Evolutionary conservation across 2,329 filamentous ascomycete genomes (phyloP).

Genomic region (Aureobasidium sp.): DNA sequence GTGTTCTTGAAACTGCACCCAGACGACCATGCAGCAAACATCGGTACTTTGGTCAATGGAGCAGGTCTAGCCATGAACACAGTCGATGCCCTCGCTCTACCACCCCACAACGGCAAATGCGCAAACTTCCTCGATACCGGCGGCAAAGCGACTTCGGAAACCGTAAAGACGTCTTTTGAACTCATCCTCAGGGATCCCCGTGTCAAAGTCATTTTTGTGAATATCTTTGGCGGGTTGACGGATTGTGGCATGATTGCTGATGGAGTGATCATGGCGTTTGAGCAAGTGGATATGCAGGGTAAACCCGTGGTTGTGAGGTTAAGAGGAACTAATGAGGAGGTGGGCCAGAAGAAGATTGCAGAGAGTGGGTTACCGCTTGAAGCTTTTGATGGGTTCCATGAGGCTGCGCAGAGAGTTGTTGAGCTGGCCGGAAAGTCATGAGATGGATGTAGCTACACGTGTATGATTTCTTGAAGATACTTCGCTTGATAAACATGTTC

Average conservation of each 20-base stretch:
- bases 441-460: not conserved
- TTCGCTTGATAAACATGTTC: not conserved
- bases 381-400: slow-evolving; percentile 67
- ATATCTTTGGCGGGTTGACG: slow-evolving; percentile 63
- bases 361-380: slow-evolving; percentile 59
- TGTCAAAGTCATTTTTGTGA: slow-evolving; percentile 64
- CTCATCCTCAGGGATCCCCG: slow-evolving; percentile 62
- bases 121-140: slow-evolving; percentile 87
- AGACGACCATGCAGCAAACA: slow-evolving; percentile 45
- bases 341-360: slow-evolving; percentile 59
- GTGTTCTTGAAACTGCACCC: slow-evolving; percentile 59
- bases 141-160: slow-evolving; percentile 75
- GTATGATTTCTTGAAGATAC: not conserved
- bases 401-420: slow-evolving; percentile 59
- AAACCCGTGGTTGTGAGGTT: slow-evolving; percentile 70
- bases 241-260: slow-evolving; percentile 74
- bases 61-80: slow-evolving; percentile 90
- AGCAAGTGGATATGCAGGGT: slow-evolving; percentile 48
- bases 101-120: slow-evolving; percentile 51
- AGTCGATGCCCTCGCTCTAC: slow-evolving; percentile 62
- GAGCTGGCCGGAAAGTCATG: slow-evolving; percentile 38
- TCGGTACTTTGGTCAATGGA: slow-evolving; percentile 81
- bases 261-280: slow-evolving; percentile 64
- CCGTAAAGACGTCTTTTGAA: slow-evolving; percentile 68
- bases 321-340: slow-evolving; percentile 63